Evolutionary conservation across 2,329 filamentous ascomycete species (phyloP), one percentile per base, ranked within the genome.

Genomic region (Endothia cerciana): DNA sequence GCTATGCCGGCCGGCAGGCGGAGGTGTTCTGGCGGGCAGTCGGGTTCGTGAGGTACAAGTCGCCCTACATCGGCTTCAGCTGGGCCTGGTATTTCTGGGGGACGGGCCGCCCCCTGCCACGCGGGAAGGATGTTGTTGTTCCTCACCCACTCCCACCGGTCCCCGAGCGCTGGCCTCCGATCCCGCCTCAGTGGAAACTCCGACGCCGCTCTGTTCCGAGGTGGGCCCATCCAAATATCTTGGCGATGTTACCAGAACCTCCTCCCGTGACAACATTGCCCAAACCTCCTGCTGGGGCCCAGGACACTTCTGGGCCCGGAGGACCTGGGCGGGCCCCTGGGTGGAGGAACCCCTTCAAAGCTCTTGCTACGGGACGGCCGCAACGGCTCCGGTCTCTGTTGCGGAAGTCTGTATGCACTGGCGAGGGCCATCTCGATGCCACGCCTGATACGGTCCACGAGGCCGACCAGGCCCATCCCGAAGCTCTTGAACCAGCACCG

Each of bases 81-180:
- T 47, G 45, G 45, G 45, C 59, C 15, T 61, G 59, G 59, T 17
- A 51, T n/a, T 51, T 61, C n/a, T 61, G 45, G 59, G 59, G 59
- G 10, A 19, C 33, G 17, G 33, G 45, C 0, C 30, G 19, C 2
- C 1, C 2, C 10, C 33, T 61, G 17, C 47, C 33, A 10, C 13
- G 3, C n/a, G 49, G 53, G 45, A 51, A 40, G 59, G 5, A 28
- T 6, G 6, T 61, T 30, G n/a, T 25, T 4, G 22, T 61, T 17
- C 59, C 59, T 15, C 30, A 53, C n/a, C 49, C 17, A 5, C 28
- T 36, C 28, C 15, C 15, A 4, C 28, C 49, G 1, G 15, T 55
- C 11, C 25, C 28, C 28, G 5, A 25, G 49, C 25, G 25, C 1
- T 11, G 25, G 49, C 25, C 28, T 55, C 25, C 49, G 28, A 55